Evolutionary conservation across 2,329 filamentous ascomycete species (phyloP), one percentile per base, ranked within the genome.

Genomic region (Aspergillus sp.): DNA sequence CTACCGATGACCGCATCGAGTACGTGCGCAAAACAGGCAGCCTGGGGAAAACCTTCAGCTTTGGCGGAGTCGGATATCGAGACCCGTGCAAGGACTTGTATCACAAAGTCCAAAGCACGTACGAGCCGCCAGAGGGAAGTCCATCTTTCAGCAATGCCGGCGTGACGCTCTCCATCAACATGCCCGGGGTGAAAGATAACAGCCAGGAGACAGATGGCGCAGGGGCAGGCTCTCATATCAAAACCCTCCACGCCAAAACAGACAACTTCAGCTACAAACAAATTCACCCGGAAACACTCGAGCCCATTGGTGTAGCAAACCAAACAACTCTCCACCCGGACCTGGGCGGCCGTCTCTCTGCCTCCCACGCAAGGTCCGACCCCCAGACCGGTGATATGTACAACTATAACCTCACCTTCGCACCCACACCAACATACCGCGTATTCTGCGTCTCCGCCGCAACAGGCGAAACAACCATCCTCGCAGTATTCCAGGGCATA

Each of bases 371-470:
- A 0, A 85, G 88, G 54, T 82, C 83, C 0, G 90, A 95, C 68
- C 89, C 88, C 0, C 72, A 75, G 0, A 92, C 87, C 0, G 90
- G 91, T 6, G 90, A 95, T 61, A 68, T 90, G 6, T 93, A 85
- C 80, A 96, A 95, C 74, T 93, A 85, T 75, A 96, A 96, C 67
- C 82, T 93, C n/a, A 80, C 85, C 0, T 70, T 90, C 17, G 86
- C 85, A 0, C 73, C 70, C 0, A 69, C 68, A 0, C 71, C 83
- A 1, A 84, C 80, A 0, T 95, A 93, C 68, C 85, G 88, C 15
- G 68, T 95, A 15, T 95, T 93, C 71, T 76, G 81, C 1, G 83
- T 85, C 2, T 87, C 82, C 17, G 83, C 85, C 0, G 70, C 79
- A 0, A 88, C 85, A 0, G 89, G 87, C 0, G 76, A 84, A 54